Evolutionary conservation across 495 filamentous ascomycete genomes (phyloP).

Genomic region (Penicillium antarcticum): DNA sequence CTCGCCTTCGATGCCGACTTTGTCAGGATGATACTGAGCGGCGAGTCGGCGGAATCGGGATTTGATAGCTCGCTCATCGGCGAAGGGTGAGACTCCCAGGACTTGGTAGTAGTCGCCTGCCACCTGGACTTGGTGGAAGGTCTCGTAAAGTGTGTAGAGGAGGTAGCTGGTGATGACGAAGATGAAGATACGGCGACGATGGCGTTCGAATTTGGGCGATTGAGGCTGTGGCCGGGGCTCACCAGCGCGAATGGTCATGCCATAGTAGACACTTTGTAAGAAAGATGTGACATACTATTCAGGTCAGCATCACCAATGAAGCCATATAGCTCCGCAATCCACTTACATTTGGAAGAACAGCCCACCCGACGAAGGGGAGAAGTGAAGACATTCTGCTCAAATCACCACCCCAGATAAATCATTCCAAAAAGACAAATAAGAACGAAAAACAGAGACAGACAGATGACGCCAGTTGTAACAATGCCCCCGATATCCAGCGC

Average conservation of each 20-base stretch:
- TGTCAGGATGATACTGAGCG: constrained; percentile 86
- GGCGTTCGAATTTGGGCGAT: constrained; percentile 60
- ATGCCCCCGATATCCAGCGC: constrained; percentile 7
- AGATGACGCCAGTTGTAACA: not conserved
- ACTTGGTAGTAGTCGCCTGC: constrained; percentile 73
- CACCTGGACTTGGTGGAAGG: constrained; percentile 72
- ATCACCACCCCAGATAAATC: not conserved
- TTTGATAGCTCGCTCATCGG: constrained; percentile 73
- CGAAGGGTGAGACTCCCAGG: constrained; percentile 63
- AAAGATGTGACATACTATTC: constrained; percentile 72
- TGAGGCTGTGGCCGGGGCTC: constrained; percentile 76
- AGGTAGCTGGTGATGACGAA: constrained; percentile 79
- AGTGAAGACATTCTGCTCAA: constrained; percentile 38
- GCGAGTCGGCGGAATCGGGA: constrained; percentile 83
- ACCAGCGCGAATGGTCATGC: constrained; percentile 86
- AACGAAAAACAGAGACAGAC: not conserved
- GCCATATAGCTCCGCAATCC: not conserved
- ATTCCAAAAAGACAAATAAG: not conserved
- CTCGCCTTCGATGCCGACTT: constrained; percentile 51
- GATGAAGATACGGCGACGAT: constrained; percentile 79
- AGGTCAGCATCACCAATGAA: not conserved
- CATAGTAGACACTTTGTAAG: constrained; percentile 79
- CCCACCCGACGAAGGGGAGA: constrained; percentile 79
- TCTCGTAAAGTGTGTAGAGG: constrained; percentile 90
- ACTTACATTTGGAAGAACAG: constrained; percentile 72